Conservation (phyloP, 2,329 filamentous ascomycete genomes). For the Penicillium olsonii region DNA sequence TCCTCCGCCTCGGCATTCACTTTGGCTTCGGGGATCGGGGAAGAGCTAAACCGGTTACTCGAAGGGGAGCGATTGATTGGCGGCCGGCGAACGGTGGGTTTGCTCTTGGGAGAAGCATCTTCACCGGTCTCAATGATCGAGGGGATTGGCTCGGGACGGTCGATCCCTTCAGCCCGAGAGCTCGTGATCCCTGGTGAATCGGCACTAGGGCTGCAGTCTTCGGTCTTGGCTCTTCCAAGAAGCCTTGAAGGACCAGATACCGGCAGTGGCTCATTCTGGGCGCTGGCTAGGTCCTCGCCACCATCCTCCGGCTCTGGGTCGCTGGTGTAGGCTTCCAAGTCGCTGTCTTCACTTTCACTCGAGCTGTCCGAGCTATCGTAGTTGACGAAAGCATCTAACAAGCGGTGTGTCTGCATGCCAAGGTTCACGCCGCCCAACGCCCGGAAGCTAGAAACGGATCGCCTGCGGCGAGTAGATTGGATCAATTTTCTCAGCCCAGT, state of each 20-base stretch:
- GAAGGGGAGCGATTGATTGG: conserved; percentile 33
- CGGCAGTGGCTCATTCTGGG: conserved; percentile 2
- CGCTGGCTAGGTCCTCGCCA: conserved; percentile 8
- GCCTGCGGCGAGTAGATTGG: conserved; percentile 58
- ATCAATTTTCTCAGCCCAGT: conserved; percentile 64
- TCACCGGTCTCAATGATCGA: conserved; percentile 29
- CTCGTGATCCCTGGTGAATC: conserved; percentile 6
- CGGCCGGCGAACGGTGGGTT: conserved; percentile 25
- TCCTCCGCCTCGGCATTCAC: conserved; percentile 61
- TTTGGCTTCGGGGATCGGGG: conserved; percentile 69
- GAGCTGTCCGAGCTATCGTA: conserved; percentile 50
- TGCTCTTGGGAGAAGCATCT: conserved; percentile 23
- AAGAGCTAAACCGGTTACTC: conserved; percentile 64
- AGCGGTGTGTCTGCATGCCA: conserved; percentile 73
- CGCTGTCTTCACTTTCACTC: conserved; percentile 47
- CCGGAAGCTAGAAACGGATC: conserved; percentile 50
- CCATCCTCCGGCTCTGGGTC: conserved; percentile 36
- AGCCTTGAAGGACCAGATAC: conserved; percentile 6
- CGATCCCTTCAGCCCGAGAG: conserved; percentile 4
- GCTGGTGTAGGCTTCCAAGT: conserved; percentile 44
- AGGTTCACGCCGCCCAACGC: conserved; percentile 62
- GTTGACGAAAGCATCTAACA: conserved; percentile 63
- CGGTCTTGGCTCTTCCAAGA: conserved; percentile 9
- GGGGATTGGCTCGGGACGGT: conserved; percentile 19
- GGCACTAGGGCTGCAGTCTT: conserved; percentile 15